Evolutionary conservation across 108 stramenopile genomes (phyloP).

Genomic region (Cyclotella sp.): DNA sequence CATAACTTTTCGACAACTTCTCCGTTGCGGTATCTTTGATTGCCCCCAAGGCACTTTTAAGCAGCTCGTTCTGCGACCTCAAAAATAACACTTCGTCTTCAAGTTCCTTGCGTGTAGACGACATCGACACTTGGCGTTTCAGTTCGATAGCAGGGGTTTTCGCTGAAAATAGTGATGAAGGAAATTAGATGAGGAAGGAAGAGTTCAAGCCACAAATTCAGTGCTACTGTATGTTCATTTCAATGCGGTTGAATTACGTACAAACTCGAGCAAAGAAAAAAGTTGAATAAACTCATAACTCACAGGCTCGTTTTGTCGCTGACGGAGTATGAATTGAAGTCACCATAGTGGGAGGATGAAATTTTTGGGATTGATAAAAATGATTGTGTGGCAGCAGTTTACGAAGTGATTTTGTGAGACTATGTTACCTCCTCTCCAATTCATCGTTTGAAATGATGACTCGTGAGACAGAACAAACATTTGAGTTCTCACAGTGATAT

Average conservation of each 20-base stretch:
- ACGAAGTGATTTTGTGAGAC: too few relatives aligned
- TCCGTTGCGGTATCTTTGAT: slow-evolving; percentile 45
- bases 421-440: too few relatives aligned
- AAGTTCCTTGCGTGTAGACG: slow-evolving; percentile 23
- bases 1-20: slow-evolving; percentile 34
- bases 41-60: slow-evolving; percentile 45
- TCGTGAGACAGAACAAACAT: too few relatives aligned
- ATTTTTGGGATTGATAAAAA: too few relatives aligned
- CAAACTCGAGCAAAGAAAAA: background rate
- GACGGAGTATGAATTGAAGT: slow-evolving; percentile 6
- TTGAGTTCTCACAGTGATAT: too few relatives aligned
- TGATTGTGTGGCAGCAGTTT: too few relatives aligned
- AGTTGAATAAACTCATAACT: background rate
- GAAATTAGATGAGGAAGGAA: background rate
- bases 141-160: slow-evolving; percentile 24
- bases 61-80: slow-evolving; percentile 48
- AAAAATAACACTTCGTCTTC: slow-evolving; percentile 54
- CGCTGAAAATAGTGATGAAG: slow-evolving; percentile 1
- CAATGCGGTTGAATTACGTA: background rate
- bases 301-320: background rate
- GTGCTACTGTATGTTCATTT: background rate
- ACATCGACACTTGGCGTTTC: slow-evolving; percentile 16
- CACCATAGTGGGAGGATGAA: background rate
- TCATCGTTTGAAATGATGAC: too few relatives aligned
- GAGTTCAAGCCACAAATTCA: background rate